These are phyloP conservation scores for Coniella lustricola DNA, from an alignment of 2,329 filamentous ascomycete genomes.

Conservation along the genomic window DNA sequence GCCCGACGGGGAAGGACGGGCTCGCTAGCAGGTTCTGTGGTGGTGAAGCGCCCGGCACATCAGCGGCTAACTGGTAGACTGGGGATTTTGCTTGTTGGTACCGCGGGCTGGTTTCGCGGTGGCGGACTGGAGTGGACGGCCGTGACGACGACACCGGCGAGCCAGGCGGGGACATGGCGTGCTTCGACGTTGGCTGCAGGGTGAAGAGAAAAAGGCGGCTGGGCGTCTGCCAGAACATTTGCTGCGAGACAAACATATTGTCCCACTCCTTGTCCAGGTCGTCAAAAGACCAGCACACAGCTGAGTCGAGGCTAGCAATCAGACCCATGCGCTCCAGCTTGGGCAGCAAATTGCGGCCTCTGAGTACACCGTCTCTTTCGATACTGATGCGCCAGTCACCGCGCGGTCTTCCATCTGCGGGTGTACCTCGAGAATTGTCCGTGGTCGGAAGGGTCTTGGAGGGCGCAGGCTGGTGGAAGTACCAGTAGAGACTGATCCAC, in stretches of 20 bases:
- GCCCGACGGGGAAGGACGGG: conserved; percentile 47
- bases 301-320: conserved; percentile 67
- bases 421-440: conserved; percentile 57
- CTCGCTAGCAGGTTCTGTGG: conserved; percentile 27
- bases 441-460: conserved; percentile 52
- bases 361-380: conserved; percentile 79
- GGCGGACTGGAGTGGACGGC: conserved; percentile 42
- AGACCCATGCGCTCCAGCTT: conserved; percentile 93
- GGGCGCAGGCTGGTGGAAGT: conserved; percentile 84
- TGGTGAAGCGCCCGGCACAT: conserved; percentile 32
- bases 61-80: conserved; percentile 24
- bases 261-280: conserved; percentile 62
- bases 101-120: conserved; percentile 22
- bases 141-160: conserved; percentile 48
- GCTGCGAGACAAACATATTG: conserved; percentile 73
- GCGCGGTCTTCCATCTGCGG: conserved; percentile 62
- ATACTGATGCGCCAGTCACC: conserved; percentile 85
- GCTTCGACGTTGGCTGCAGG: conserved; percentile 51
- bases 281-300: conserved; percentile 59
- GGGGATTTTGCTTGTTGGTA: conserved; percentile 18
- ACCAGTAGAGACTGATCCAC: conserved; percentile 93
- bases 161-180: conserved; percentile 33
- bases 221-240: conserved; percentile 89
- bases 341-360: conserved; percentile 72
- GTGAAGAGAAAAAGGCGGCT: conserved; percentile 83